A percentile compares a stretch with the other conserved stretches of the same genome.
phyloP scores from a whole-genome alignment of 805 yeast species.

The Yarrowia sp. region DNA sequence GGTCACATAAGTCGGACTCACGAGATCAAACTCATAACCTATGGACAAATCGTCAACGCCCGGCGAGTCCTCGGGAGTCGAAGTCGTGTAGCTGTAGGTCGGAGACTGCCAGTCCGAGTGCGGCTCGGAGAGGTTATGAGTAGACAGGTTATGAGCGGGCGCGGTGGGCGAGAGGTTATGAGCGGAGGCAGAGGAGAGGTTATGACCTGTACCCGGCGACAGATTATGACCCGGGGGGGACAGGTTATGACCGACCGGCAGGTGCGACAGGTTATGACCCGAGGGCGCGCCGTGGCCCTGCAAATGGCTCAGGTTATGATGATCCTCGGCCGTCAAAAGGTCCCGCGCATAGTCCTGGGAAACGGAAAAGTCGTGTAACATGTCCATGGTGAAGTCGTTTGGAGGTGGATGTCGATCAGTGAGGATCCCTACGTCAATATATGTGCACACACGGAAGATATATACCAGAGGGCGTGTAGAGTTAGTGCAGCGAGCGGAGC shows the following conservation, averaged over 20 bases:
- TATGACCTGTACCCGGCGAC: too few species aligned
- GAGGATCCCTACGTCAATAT: slow-evolving; percentile 24
- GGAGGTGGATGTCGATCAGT: neutral
- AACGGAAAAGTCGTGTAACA: slow-evolving; percentile 16
- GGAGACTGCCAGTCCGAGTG: slow-evolving; percentile 12
- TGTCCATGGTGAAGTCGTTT: slow-evolving; percentile 21
- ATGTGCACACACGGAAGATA: slow-evolving; percentile 13
- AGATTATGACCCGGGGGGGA: too few species aligned
- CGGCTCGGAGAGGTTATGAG: too few species aligned
- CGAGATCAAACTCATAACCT: slow-evolving; percentile 26
- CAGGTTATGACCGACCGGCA: neutral
- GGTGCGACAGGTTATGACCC: neutral
- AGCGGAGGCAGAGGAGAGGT: neutral
- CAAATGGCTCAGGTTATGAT: slow-evolving; percentile 25
- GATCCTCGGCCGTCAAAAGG: slow-evolving; percentile 22
- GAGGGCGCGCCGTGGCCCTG: neutral
- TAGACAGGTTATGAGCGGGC: too few species aligned
- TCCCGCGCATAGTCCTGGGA: slow-evolving; percentile 5
- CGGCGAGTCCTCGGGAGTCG: slow-evolving; percentile 17
- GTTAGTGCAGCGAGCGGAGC: neutral
- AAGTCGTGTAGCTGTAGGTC: slow-evolving; percentile 20
- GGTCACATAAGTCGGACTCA: slow-evolving; percentile 10
- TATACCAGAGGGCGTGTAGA: slow-evolving; percentile 13
- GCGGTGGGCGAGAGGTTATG: neutral
- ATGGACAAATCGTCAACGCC: slow-evolving; percentile 9